Evolutionary conservation across 108 stramenopile genomes (phyloP).

Genomic region (Fistulifera pelliculosa): DNA sequence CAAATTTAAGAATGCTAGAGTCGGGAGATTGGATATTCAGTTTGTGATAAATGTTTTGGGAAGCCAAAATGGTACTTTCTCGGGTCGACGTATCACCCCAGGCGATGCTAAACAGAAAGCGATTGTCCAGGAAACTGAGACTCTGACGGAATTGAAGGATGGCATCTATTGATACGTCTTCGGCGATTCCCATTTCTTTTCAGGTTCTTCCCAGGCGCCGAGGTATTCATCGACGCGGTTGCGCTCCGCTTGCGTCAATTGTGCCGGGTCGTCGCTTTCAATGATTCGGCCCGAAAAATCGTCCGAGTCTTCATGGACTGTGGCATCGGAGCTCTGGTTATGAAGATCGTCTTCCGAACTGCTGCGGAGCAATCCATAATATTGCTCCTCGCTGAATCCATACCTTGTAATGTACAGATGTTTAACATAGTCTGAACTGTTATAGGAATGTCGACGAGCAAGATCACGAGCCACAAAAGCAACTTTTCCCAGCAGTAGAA

Average conservation of each 20-base stretch:
- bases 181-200: neutral
- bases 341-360: neutral
- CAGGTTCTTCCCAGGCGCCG: conserved; percentile 55
- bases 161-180: neutral
- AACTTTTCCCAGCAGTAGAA: conserved; percentile 52
- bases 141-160: conserved; percentile 50
- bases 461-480: conserved; percentile 13
- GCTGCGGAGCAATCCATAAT: neutral
- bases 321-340: neutral
- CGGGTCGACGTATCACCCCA: conserved; percentile 23
- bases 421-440: too few species aligned
- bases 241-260: neutral
- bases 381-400: conserved; percentile 1
- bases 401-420: neutral
- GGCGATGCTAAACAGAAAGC: neutral
- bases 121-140: neutral
- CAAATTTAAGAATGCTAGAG: neutral
- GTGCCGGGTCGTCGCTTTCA: neutral
- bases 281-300: neutral
- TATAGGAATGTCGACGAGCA: neutral
- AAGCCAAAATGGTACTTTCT: neutral
- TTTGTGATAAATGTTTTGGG: conserved; percentile 1
- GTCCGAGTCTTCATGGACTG: neutral
- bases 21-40: conserved; percentile 39
- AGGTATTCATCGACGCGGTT: conserved; percentile 16